A percentile compares a stretch with the other conserved stretches of the same genome.
These are phyloP conservation scores for Microcos paniculata DNA, from an alignment of 345 rosid genomes.

Conservation along the genomic window DNA sequence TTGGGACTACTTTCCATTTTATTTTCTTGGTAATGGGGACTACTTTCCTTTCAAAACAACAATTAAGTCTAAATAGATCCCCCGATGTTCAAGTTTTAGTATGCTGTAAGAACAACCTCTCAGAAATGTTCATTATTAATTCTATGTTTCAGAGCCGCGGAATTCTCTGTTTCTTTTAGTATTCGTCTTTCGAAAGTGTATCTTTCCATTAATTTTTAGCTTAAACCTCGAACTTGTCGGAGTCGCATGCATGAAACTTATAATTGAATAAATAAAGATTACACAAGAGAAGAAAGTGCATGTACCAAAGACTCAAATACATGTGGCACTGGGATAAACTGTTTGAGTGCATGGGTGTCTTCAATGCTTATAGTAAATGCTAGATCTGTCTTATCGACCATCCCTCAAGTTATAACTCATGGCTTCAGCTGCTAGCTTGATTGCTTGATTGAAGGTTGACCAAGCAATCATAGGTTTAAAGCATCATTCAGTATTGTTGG, in stretches of 20 bases:
- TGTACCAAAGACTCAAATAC: background rate
- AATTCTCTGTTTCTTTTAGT: background rate
- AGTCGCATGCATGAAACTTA: background rate
- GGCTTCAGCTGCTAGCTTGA: background rate
- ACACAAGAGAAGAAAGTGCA: background rate
- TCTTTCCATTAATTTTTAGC: background rate
- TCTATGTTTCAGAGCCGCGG: background rate
- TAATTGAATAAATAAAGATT: background rate
- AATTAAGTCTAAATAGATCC: background rate
- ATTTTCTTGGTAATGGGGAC: too few relatives aligned
- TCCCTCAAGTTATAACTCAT: background rate
- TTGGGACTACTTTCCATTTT: background rate
- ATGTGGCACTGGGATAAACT: background rate
- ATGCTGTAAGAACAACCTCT: too few relatives aligned
- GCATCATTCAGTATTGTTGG: too few relatives aligned
- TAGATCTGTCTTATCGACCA: background rate
- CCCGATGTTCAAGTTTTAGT: background rate
- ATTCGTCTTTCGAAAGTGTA: background rate
- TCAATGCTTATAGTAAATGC: background rate
- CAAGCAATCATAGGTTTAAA: background rate
- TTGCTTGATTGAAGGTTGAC: background rate
- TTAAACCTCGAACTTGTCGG: background rate
- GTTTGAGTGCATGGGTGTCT: background rate
- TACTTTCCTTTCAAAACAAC: background rate
- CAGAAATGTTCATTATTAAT: too few relatives aligned